Evolutionary conservation across 306 rosid species (phyloP), one percentile per base, ranked within the genome.

Genomic region (Pyrus pyrifolia): DNA sequence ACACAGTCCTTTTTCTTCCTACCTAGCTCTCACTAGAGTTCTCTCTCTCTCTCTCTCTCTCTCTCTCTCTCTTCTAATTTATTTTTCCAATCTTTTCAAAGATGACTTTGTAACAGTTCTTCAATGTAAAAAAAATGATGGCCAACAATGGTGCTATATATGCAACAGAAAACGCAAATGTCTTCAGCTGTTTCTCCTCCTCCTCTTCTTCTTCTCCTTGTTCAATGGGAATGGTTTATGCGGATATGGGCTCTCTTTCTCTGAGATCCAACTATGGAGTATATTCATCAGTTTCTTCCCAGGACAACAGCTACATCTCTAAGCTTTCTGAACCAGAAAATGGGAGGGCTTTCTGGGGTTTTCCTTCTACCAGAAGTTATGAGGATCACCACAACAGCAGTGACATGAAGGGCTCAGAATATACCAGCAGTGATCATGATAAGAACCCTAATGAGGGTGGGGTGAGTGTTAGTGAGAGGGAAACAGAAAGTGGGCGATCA

Each of bases 231-330:
- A 80, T 81, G 89, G 86, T 90, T 25, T 83, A 88, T 79, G 88
- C 87, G 17, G 91, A 89, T 73, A 86, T 87, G 91, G 88, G 82
- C 9, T 83, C 94, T 52, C 90, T 94, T 30, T 85, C 93, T 63
- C 92, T 95, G 62, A 83, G 70, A 42, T 83, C 89, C 65, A 86
- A 88, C 86, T 77, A 70, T 52, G 87, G 80, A 17, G 59, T 81
- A 46, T 81, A 76, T 52, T 81, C 90, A 4, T 77, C 88, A 3
- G 61, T 69, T 72, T 84, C 92, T 80, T 86, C 92, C n/a, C 84
- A 84, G 12, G 91, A 90, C 71, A 85, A 84, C 44, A 71, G 74
- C 69, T 67, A 77, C 57, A 74, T 68, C 68, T 77, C 85, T 2
- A 87, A 73, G 73, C 71, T 58, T 52, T 82, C 80, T 63, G 88